Percentiles rank a stretch among this genome's conserved stretches.
phyloP scores from a whole-genome alignment of 805 yeast genomes.

The Ascoidea tarda region DNA sequence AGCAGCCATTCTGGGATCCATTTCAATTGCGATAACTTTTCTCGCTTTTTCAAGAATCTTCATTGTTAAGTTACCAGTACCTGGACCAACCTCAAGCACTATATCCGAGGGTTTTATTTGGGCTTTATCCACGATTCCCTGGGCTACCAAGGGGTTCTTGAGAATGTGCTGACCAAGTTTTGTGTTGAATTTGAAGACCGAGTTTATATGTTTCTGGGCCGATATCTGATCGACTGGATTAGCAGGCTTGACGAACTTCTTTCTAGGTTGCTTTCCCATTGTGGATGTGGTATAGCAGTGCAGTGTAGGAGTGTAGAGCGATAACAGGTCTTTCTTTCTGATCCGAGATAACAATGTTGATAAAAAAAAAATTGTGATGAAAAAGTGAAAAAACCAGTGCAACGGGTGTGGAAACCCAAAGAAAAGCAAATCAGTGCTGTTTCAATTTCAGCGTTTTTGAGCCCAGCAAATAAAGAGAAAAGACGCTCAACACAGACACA shows the following conservation, averaged over 20 bases:
- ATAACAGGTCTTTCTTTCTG: not conserved
- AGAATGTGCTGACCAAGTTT: conserved; percentile 94
- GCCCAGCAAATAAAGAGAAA: too few relatives aligned
- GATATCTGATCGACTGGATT: conserved; percentile 45
- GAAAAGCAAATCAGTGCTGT: too few relatives aligned
- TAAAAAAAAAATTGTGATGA: too few relatives aligned
- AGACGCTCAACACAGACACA: too few relatives aligned
- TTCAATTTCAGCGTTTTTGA: too few relatives aligned
- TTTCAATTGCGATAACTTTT: conserved; percentile 91
- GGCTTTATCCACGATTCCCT: conserved; percentile 96
- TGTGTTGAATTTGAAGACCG: conserved; percentile 93
- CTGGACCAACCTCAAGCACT: conserved; percentile 96
- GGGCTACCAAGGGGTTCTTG: conserved; percentile 93
- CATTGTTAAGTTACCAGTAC: conserved; percentile 96
- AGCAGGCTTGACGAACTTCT: conserved; percentile 36
- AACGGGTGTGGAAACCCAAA: too few relatives aligned
- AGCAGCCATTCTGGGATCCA: conserved; percentile 99
- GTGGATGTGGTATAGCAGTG: not conserved
- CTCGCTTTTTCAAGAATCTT: conserved; percentile 84
- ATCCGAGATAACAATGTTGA: too few relatives aligned
- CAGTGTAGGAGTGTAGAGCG: conserved; percentile 3
- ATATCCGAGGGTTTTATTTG: conserved; percentile 82
- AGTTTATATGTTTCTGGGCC: conserved; percentile 56
- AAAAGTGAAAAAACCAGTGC: too few relatives aligned
- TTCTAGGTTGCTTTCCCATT: conserved; percentile 55